These are phyloP conservation scores for Thuidium tamariscinum DNA, from an alignment of 225 moss, liverwort and hornwort species.

Conservation along the genomic window DNA sequence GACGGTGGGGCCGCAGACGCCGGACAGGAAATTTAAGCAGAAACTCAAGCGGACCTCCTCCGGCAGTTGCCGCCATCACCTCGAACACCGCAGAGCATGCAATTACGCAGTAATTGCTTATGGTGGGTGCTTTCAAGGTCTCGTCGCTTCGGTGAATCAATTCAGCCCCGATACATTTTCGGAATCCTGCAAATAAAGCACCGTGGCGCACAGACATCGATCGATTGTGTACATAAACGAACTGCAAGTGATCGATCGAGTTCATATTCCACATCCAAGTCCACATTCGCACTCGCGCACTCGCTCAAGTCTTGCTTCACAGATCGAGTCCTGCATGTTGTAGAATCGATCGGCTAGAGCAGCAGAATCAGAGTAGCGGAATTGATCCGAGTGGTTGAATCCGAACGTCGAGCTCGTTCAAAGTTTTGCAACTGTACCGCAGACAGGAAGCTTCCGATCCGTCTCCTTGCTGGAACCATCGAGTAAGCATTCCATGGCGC, in stretches of 20 bases:
- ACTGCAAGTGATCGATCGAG: neutral
- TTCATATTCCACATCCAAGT: neutral
- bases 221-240: neutral
- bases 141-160: too few relatives aligned
- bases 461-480: neutral
- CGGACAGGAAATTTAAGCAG: neutral
- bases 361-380: too few relatives aligned
- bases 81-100: too few relatives aligned
- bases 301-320: neutral
- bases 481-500: neutral
- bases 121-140: too few relatives aligned
- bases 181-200: too few relatives aligned
- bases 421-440: neutral
- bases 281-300: neutral
- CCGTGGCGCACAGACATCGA: too few relatives aligned
- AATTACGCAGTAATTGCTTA: too few relatives aligned
- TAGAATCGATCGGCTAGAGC: neutral
- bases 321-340: neutral
- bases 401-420: neutral
- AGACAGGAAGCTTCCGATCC: neutral
- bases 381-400: neutral
- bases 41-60: neutral
- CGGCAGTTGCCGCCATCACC: neutral
- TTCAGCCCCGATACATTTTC: too few relatives aligned
- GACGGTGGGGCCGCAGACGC: neutral